These are phyloP conservation scores for Phyllosticta capitalensis DNA, from an alignment of 2,329 filamentous ascomycete genomes.

Conservation along the genomic window DNA sequence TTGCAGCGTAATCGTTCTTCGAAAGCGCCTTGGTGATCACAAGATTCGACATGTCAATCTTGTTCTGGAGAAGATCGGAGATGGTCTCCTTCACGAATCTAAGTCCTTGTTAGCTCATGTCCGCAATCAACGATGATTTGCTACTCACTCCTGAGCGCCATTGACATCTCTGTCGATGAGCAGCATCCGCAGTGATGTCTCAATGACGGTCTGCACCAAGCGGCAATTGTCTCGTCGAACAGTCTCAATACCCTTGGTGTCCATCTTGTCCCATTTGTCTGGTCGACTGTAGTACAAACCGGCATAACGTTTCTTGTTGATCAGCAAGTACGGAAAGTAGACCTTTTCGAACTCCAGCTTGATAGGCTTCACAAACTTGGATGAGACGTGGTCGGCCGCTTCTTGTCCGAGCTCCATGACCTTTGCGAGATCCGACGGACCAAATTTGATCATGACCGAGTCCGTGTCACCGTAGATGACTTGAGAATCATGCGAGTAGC, in stretches of 20 bases:
- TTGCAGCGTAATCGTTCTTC: constrained; percentile 69
- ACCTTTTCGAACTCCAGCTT: constrained; percentile 99
- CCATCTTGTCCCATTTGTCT: constrained; percentile 98
- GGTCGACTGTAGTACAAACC: constrained; percentile 96
- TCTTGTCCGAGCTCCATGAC: constrained; percentile 95
- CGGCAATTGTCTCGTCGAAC: constrained; percentile 94
- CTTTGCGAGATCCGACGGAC: constrained; percentile 73
- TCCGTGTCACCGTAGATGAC: constrained; percentile 99
- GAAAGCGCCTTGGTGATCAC: constrained; percentile 97
- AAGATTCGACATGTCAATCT: constrained; percentile 96
- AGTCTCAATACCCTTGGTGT: constrained; percentile 98
- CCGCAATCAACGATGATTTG: background rate
- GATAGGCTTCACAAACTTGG: constrained; percentile 92
- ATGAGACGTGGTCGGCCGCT: constrained; percentile 77
- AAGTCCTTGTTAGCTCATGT: constrained; percentile 28
- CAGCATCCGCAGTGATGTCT: constrained; percentile 91
- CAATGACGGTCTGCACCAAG: constrained; percentile 92
- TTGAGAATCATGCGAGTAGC: constrained; percentile 86
- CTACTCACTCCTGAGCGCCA: constrained; percentile 80
- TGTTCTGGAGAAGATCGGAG: constrained; percentile 90
- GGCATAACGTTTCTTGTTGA: constrained; percentile 99
- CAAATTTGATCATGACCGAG: constrained; percentile 99
- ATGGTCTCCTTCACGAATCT: constrained; percentile 97
- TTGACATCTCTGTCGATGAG: constrained; percentile 85
- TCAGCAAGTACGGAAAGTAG: constrained; percentile 93